phyloP scores from a whole-genome alignment of 163 green algal genomes.

The Scenedesmus sp. region DNA sequence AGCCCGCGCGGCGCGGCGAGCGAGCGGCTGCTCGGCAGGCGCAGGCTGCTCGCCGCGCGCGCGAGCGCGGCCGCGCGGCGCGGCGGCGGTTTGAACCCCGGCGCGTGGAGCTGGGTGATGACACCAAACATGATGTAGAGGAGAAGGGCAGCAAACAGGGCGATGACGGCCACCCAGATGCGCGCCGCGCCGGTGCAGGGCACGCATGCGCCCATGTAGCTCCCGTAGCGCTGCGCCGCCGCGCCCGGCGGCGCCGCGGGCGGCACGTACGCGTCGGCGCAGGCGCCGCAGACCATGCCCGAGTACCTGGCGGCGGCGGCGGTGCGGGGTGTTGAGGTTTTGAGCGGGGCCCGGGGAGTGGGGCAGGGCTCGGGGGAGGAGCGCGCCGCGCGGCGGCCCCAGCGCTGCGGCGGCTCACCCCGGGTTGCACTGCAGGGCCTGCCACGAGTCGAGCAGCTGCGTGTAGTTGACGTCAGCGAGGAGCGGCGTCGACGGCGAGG shows the following conservation, averaged over 20 bases:
- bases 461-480: background rate
- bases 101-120: background rate
- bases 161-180: background rate
- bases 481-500: background rate
- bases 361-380: no score
- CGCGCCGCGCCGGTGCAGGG: background rate
- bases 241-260: background rate
- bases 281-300: slow-evolving; percentile 11
- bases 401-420: no score
- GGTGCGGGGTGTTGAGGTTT: no score
- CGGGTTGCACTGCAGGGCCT: slow-evolving; percentile 13
- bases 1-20: no score
- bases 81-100: no score
- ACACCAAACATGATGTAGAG: background rate
- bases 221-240: background rate
- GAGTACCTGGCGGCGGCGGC: slow-evolving; percentile 8
- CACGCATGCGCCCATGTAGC: background rate
- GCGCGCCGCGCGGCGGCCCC: no score
- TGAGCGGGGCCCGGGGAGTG: no score
- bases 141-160: background rate
- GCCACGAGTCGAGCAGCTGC: background rate
- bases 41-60: no score
- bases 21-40: no score
- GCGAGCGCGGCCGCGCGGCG: no score
- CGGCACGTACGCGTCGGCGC: background rate